Evolutionary conservation across 495 filamentous ascomycete species (phyloP), one percentile per base, ranked within the genome.

Genomic region (Penicillium nucicola): DNA sequence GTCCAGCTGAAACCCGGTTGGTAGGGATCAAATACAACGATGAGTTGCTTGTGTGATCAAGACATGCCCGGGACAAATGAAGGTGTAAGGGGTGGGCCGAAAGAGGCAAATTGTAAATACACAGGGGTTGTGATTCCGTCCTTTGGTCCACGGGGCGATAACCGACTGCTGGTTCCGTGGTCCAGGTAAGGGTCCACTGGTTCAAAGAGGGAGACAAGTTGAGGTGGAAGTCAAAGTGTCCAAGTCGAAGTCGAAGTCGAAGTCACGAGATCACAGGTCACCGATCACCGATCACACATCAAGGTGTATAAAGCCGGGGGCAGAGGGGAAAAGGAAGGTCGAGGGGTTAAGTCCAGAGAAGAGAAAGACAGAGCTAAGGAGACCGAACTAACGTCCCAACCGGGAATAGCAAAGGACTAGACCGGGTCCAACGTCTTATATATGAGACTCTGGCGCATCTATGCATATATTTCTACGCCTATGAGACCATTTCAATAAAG

Each of bases 71-170:
- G 49, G 32, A 33, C 37, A 18, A 23, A 25, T 32, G 36, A 32
- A 50, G 49, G 34, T 33, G 30, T 35, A 35, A 52, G 47, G 52
- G 50, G 51, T 32, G 34, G 53, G 38, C 64, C 63, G 44, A 64
- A 67, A 67, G 58, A 36, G 68, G 70, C 57, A 70, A 70, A 56
- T 66, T 64, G 68, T 70, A 67, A 71, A 74, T 63, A 71, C 49
- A 45, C 55, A 61, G 60, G 55, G 23, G 23, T 6, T 6, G 25
- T 28, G 25, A 8, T 28, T 28, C 25, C 7, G 4, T 7, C 7
- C 22, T 7, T 23, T 23, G 25, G 25, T 28, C 25, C 25, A 28
- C 25, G 25, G 25, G 25, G 25, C 7, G 25, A 28, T 28, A 28
- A 8, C 25, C 25, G 25, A 28, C 25, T 28, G 25, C 25, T 28